Percentiles rank a stretch among this genome's conserved stretches.
These are phyloP conservation scores for Cladochytrium replicatum DNA, from an alignment of 192 early-diverging fungal genomes.

Conservation along the genomic window DNA sequence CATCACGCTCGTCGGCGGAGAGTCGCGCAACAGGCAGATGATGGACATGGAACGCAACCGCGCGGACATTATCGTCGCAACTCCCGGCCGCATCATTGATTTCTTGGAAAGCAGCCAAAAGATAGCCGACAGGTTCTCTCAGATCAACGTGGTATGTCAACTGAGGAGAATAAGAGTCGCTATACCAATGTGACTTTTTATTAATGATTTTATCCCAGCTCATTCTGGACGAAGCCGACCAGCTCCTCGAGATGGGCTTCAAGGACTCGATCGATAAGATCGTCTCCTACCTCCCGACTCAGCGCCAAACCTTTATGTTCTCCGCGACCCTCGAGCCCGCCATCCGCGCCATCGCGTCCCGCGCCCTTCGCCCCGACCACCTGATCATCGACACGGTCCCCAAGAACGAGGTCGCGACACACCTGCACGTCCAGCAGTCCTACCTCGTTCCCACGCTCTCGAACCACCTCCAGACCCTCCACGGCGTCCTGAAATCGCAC, in stretches of 20 bases:
- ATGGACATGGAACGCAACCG: slow-evolving; percentile 32
- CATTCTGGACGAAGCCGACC: slow-evolving; percentile 93
- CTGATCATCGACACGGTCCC: slow-evolving; percentile 75
- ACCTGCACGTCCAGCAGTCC: slow-evolving; percentile 70
- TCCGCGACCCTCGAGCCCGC: slow-evolving; percentile 78
- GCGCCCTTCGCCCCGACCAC: slow-evolving; percentile 53
- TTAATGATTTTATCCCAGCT: slow-evolving; percentile 22
- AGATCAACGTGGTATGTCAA: slow-evolving; percentile 5
- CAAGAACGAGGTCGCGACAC: slow-evolving; percentile 73
- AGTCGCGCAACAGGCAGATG: slow-evolving; percentile 46
- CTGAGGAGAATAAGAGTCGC: not conserved
- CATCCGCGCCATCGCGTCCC: slow-evolving; percentile 57
- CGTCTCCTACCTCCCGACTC: slow-evolving; percentile 40
- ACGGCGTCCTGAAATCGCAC: slow-evolving; percentile 57
- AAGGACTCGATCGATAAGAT: slow-evolving; percentile 63
- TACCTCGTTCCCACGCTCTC: slow-evolving; percentile 53
- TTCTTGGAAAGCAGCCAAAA: not conserved
- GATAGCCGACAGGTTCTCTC: not conserved
- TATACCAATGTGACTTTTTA: slow-evolving; percentile 4
- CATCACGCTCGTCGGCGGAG: slow-evolving; percentile 71
- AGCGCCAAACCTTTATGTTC: slow-evolving; percentile 85
- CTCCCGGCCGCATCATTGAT: slow-evolving; percentile 67
- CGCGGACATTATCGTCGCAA: slow-evolving; percentile 72
- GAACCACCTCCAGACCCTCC: slow-evolving; percentile 49
- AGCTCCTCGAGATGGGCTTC: slow-evolving; percentile 93